These are phyloP conservation scores for Dissophora globulifera DNA, from an alignment of 192 early-diverging fungal genomes.

Conservation along the genomic window DNA sequence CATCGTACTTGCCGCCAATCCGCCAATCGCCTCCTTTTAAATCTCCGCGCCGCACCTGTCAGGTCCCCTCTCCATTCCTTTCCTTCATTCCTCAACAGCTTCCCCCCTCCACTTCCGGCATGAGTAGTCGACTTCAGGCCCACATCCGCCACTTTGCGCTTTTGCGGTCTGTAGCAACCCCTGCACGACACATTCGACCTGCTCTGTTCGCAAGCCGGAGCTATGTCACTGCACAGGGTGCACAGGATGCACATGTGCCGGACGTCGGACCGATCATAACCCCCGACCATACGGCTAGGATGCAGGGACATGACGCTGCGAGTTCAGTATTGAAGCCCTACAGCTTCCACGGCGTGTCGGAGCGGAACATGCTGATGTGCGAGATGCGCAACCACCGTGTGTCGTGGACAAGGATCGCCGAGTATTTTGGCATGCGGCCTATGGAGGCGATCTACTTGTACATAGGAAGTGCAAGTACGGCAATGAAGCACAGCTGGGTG, in stretches of 20 bases:
- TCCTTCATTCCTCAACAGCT: neutral
- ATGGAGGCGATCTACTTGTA: conserved; percentile 17
- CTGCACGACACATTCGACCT: too few species aligned
- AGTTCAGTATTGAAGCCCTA: conserved; percentile 1
- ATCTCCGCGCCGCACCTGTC: too few species aligned
- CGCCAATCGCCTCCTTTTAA: too few species aligned
- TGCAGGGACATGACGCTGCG: neutral
- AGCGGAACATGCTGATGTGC: conserved; percentile 14
- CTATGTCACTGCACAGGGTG: too few species aligned
- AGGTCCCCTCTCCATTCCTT: neutral
- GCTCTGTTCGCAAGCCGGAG: too few species aligned
- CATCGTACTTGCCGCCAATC: too few species aligned
- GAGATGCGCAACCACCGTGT: conserved; percentile 26
- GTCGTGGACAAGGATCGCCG: neutral
- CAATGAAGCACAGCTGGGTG: conserved; percentile 13
- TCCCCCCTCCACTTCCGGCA: neutral
- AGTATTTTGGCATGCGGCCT: neutral
- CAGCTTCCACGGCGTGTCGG: conserved; percentile 13
- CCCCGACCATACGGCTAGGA: too few species aligned
- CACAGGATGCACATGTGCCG: too few species aligned
- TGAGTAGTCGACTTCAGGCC: too few species aligned
- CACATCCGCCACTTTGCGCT: too few species aligned
- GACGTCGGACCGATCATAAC: too few species aligned
- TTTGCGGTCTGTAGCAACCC: too few species aligned
- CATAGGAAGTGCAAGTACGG: conserved; percentile 7